Conservation (phyloP, 768 basidiomycete species). For the Hericium erinaceus region DNA sequence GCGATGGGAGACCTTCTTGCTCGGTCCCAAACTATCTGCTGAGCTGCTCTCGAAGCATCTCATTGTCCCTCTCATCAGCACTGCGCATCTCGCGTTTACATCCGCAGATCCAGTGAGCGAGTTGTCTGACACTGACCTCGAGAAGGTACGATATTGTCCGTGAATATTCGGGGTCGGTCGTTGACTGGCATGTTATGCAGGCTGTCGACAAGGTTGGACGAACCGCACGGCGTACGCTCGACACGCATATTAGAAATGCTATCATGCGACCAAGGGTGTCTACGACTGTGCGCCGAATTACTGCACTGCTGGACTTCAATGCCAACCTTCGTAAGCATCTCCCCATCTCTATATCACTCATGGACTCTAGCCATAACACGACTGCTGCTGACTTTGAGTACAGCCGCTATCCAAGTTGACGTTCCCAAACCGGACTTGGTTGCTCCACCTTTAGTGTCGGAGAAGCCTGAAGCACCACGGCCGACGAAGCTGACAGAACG, state of each 20-base stretch:
- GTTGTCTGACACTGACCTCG: constrained; percentile 48
- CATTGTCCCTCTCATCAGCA: constrained; percentile 66
- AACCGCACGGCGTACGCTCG: constrained; percentile 55
- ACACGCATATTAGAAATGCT: constrained; percentile 65
- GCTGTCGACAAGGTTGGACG: constrained; percentile 62
- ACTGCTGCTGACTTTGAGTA: background rate
- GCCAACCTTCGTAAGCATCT: constrained; percentile 51
- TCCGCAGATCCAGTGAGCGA: constrained; percentile 49
- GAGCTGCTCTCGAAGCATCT: constrained; percentile 73
- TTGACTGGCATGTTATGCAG: constrained; percentile 26
- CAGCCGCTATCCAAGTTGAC: no score
- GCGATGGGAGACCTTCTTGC: constrained; percentile 67
- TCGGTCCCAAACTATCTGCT: constrained; percentile 57
- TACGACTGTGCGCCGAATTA: constrained; percentile 59
- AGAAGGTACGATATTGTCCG: constrained; percentile 41
- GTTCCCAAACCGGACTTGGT: no score
- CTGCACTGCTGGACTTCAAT: constrained; percentile 61
- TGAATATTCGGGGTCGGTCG: constrained; percentile 4
- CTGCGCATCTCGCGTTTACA: constrained; percentile 58
- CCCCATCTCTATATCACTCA: background rate
- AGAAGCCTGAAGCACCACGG: no score
- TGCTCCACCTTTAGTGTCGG: no score
- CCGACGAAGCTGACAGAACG: no score
- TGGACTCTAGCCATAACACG: constrained; percentile 4
- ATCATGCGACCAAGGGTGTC: constrained; percentile 60